These are phyloP conservation scores for Metschnikowia santaceciliae DNA, from an alignment of 805 yeast genomes.

Conservation along the genomic window DNA sequence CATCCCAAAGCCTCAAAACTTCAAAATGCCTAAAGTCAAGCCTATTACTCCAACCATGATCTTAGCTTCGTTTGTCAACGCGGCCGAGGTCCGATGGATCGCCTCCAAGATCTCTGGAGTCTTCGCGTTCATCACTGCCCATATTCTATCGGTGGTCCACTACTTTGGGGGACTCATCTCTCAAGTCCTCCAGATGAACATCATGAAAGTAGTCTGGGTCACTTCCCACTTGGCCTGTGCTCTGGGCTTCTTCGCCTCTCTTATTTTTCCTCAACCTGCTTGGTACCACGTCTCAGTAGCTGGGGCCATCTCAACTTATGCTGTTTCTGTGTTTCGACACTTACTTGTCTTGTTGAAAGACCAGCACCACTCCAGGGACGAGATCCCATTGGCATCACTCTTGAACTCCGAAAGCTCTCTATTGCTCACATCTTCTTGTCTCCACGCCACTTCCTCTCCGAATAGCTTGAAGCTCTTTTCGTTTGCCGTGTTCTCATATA, in stretches of 20 bases:
- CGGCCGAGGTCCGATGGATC: slow-evolving; percentile 10
- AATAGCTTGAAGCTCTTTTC: slow-evolving; percentile 24
- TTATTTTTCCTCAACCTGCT: neutral
- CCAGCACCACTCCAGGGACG: slow-evolving; percentile 5
- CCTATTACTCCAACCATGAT: slow-evolving; percentile 15
- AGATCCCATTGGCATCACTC: slow-evolving; percentile 19
- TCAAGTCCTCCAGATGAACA: slow-evolving; percentile 5
- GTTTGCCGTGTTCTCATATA: slow-evolving; percentile 25
- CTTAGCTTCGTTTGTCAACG: slow-evolving; percentile 7
- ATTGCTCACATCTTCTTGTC: slow-evolving; percentile 21
- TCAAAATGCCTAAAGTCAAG: slow-evolving; percentile 11
- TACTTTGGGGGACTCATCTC: neutral
- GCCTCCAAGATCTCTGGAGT: neutral
- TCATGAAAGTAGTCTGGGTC: slow-evolving; percentile 11
- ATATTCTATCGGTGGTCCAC: neutral
- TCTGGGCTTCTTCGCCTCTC: slow-evolving; percentile 9
- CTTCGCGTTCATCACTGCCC: neutral
- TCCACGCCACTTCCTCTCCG: slow-evolving; percentile 18
- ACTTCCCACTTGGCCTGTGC: slow-evolving; percentile 12
- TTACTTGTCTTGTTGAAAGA: slow-evolving; percentile 6
- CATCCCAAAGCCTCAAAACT: neutral
- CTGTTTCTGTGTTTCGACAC: slow-evolving; percentile 12
- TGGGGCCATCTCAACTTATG: slow-evolving; percentile 14
- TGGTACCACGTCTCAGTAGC: slow-evolving; percentile 12
- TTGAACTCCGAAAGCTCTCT: slow-evolving; percentile 29